Evolutionary conservation across 139 green algal species (phyloP), one percentile per base, ranked within the genome.

Genomic region (Micromonas pusilla): DNA sequence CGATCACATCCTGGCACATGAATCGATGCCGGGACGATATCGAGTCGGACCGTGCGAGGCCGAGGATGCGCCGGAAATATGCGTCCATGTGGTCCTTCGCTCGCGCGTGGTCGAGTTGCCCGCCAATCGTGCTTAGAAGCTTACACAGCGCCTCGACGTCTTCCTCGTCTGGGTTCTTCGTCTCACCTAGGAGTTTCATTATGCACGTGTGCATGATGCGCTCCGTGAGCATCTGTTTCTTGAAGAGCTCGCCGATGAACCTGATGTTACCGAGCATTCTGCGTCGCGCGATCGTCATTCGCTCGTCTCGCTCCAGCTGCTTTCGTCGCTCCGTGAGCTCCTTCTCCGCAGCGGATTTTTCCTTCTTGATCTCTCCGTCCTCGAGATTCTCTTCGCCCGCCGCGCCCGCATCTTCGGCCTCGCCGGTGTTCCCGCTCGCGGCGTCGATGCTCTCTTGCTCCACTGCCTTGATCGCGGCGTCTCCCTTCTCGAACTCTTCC

Each of bases 241-340:
- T 86, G 90, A 94, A 97, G 70, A 99, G 89, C 90, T 99, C 91
- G 33, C 90, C 94, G n/a, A 99, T 96, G 82, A 98, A 97, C 67
- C 93, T 89, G 82, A 99, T 98, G 88, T 98, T 99, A 65, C 95
- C 95, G 34, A 97, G 83, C 82, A 91, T 93, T 36, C 94, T 89
- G 23, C 81, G 67, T 37, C 84, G 84, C 63, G 82, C 34, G 71
- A 70, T 57, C 9, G 34, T 32, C 52, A 84, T 81, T 77, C 89
- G 82, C 77, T 93, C 88, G 36, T 80, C 76, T 68, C 78, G 36
- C 70, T 84, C 64, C n/a, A 82, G 76, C 66, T 81, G 79, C 37
- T 74, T 54, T 6, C 57, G 54, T 66, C 54, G 21, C 62, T 32
- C 64, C 4, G 60, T 53, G 28, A 68, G 38, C 54, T 86, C 70